Evolutionary conservation across 495 filamentous ascomycete genomes (phyloP).

Genomic region (Lichenothelia convexa): DNA sequence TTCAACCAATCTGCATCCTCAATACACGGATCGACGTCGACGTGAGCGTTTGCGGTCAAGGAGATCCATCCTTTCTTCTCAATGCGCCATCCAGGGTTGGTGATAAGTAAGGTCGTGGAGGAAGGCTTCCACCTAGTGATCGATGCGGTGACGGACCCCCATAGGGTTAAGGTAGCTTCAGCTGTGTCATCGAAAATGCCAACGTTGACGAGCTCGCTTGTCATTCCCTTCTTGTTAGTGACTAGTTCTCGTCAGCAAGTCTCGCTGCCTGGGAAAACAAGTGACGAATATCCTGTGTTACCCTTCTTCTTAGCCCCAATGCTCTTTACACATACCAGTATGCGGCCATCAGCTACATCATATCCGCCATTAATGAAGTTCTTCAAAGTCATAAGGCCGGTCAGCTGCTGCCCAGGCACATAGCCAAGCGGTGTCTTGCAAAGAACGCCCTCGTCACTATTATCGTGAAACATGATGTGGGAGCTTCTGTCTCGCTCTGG

Average conservation of each 20-base stretch:
- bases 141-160: conserved; percentile 30
- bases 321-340: conserved; percentile 39
- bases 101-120: conserved; percentile 19
- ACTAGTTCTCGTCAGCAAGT: conserved; percentile 13
- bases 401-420: conserved; percentile 17
- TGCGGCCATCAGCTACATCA: conserved; percentile 26
- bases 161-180: conserved; percentile 34
- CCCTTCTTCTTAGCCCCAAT: conserved; percentile 30
- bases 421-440: conserved; percentile 30
- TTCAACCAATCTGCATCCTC: conserved; percentile 40
- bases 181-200: conserved; percentile 42
- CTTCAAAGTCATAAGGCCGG: conserved; percentile 35
- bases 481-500: conserved; percentile 31
- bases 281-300: conserved; percentile 4
- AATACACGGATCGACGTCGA: conserved; percentile 41
- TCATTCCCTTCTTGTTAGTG: conserved; percentile 26
- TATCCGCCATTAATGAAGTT: conserved; percentile 34
- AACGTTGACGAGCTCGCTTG: conserved; percentile 30
- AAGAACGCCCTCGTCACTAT: conserved; percentile 23
- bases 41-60: conserved; percentile 27
- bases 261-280: not conserved
- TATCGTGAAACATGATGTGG: conserved; percentile 33
- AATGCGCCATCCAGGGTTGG: conserved; percentile 28
- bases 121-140: conserved; percentile 14
- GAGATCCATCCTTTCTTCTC: conserved; percentile 22